Base-by-base conservation (phyloP, 768 basidiomycete species). In the Podaxis carcinomalis region DNA sequence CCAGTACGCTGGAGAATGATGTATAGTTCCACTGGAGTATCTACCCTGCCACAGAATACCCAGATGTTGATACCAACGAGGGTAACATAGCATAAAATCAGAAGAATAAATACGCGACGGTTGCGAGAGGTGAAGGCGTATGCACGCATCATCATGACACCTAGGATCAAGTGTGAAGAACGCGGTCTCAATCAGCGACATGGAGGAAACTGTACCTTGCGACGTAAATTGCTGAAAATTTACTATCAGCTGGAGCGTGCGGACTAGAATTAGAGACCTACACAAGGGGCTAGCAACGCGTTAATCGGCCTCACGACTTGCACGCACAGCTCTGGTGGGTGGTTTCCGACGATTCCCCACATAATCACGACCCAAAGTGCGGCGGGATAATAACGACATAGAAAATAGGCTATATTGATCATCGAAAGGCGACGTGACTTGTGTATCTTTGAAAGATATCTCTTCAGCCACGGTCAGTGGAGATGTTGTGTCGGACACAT, bases 81-180 rank as follows among this genome's bases (percentile, higher is more conserved):
- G 9, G 64, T 66, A 3, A 66, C 51, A 62, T 74, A 79, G 58
- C 72, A 70, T 5, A 61, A 21, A 9, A 69, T 66, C 46, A 80
- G 62, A 21, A 75, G 37, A 7, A 57, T 51, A 4, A 78, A 69
- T 28, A 77, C 61, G 7, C 58, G 63, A 44, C 59, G 63, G 52
- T 68, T 72, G 47, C 76, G 72, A 4, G 77, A 77, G 4, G 76
- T 66, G 59, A 80, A 80, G 6, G 76, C 79, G 55, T 77, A 77
- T 16, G 78, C 75, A 35, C 79, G 72, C 73, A 78, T 77, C 56
- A 78, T 32, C 72, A 80, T 78, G 27, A 80, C 77, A 50, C 68
- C 78, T 79, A 56, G 2, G 19, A 21, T 32, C 14, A 14, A 28
- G 16, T 57, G n/a, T 27, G 13, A 44, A 16, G 36, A 42, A 52